phyloP scores from a whole-genome alignment of 495 filamentous ascomycete genomes.

The Penicillium herquei region DNA sequence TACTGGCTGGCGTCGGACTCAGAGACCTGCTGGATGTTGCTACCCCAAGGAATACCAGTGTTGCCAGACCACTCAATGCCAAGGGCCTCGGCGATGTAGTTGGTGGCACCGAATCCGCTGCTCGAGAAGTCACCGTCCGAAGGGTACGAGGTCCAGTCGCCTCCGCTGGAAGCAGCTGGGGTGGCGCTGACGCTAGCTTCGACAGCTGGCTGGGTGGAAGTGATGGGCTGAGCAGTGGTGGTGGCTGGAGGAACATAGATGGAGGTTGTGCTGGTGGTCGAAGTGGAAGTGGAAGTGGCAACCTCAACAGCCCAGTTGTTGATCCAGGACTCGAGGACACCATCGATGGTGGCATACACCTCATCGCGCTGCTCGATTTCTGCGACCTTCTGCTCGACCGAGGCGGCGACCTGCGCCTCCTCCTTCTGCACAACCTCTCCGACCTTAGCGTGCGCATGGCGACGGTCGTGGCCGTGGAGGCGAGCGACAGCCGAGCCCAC shows the following conservation, averaged over 20 bases:
- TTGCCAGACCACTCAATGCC: slow-evolving; percentile 41
- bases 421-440: slow-evolving; percentile 21
- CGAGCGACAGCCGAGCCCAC: slow-evolving; percentile 43
- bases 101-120: slow-evolving; percentile 31
- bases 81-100: slow-evolving; percentile 20
- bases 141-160: slow-evolving; percentile 27
- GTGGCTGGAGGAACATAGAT: slow-evolving; percentile 16
- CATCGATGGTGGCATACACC: slow-evolving; percentile 63
- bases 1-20: slow-evolving; percentile 37
- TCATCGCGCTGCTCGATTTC: slow-evolving; percentile 49
- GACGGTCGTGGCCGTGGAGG: slow-evolving; percentile 47
- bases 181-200: slow-evolving; percentile 11
- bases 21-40: slow-evolving; percentile 50
- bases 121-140: slow-evolving; percentile 23
- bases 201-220: slow-evolving; percentile 19
- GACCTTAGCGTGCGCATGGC: slow-evolving; percentile 33
- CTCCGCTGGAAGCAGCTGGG: slow-evolving; percentile 15
- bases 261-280: slow-evolving; percentile 21
- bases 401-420: slow-evolving; percentile 43
- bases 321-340: slow-evolving; percentile 58
- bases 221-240: slow-evolving; percentile 15
- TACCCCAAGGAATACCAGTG: slow-evolving; percentile 50
- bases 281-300: slow-evolving; percentile 23
- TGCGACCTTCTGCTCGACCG: slow-evolving; percentile 49
- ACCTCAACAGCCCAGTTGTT: slow-evolving; percentile 57